Evolutionary conservation across 345 rosid genomes (phyloP), one percentile per base, ranked within the genome.

Genomic region (Lumnitzera racemosa): DNA sequence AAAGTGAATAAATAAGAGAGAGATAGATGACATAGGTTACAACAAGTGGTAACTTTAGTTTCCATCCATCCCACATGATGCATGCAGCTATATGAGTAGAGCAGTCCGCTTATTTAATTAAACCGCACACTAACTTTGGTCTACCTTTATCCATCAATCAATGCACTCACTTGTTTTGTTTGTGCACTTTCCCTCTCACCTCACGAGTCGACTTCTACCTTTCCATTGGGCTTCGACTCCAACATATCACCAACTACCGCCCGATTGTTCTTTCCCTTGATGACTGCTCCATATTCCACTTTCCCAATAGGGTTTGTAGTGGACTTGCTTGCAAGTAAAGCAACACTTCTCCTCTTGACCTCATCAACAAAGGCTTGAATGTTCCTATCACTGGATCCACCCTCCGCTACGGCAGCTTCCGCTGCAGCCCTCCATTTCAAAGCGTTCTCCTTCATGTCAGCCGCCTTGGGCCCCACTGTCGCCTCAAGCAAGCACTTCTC

Each of bases 401-500:
- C 79, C 10, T 27, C 36, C 0, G 72, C 71, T 16, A 72, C 65
- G 7, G 83, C 71, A 52, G 67, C 74, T 55, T 61, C 51, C 0
- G 88, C 88, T 0, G 73, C 76, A 14, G 23, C 41, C 67, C 67
- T 80, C 77, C 67, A 58, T 56, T 48, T 61, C 27, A 12, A 41
- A 12, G 80, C 78, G 2, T 80, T 80, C 54, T 9, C 58, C 74
- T 79, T 87, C 70, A 84, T 47, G 69, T 81, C 81, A 24, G 8
- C 71, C 2, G 86, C 89, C 72, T 77, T 77, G 13, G 76, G 80
- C 24, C 96, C 89, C 15, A 3, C 66, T 1, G 72, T 81, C 3
- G 84, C 87, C 67, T 89, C 87, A 4, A 62, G 36, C 66, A 91
- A 56, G 75, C 83, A 78, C 68, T 79, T 84, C 72, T 75, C 78